Percentiles rank a stretch among this genome's conserved stretches.
Evolutionary conservation across 208 protist genomes (phyloP).

Genomic region (Wallacemonas rigidus): DNA sequence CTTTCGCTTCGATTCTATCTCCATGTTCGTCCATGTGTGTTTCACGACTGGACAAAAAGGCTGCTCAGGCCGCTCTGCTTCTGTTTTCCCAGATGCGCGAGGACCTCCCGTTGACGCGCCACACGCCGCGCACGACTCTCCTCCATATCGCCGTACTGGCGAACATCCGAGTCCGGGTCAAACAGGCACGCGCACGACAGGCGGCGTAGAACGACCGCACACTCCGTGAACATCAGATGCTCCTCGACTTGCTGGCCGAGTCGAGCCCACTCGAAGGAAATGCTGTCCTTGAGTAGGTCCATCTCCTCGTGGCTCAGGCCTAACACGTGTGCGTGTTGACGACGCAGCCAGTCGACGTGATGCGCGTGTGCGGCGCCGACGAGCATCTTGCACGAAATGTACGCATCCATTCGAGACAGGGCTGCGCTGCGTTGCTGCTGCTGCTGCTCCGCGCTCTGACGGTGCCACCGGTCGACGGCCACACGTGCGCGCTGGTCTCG

Average conservation of each 20-base stretch:
- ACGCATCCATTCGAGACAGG: constrained; percentile 24
- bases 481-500: constrained; percentile 29
- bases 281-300: constrained; percentile 17
- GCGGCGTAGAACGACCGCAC: constrained; percentile 35
- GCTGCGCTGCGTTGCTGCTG: constrained; percentile 30
- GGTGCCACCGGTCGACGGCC: constrained; percentile 17
- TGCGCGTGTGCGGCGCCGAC: constrained; percentile 46
- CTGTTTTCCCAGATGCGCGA: constrained; percentile 36
- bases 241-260: constrained; percentile 40
- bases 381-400: constrained; percentile 41
- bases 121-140: constrained; percentile 31
- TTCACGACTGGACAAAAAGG: constrained; percentile 36
- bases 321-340: neutral
- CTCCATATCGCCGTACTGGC: constrained; percentile 47
- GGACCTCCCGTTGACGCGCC: constrained; percentile 38
- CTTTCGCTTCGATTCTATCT: no score
- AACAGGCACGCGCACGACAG: constrained; percentile 76
- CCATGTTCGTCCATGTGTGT: neutral
- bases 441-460: constrained; percentile 21
- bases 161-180: constrained; percentile 52
- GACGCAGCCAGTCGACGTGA: constrained; percentile 10
- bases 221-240: constrained; percentile 40
- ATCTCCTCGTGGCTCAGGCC: constrained; percentile 9
- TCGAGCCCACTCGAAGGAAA: constrained; percentile 45
- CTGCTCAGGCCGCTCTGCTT: constrained; percentile 27